A percentile compares a stretch with the other conserved stretches of the same genome.
These are phyloP conservation scores for Aurantiochytrium sp. DNA, from an alignment of 108 stramenopile genomes.

Conservation along the genomic window DNA sequence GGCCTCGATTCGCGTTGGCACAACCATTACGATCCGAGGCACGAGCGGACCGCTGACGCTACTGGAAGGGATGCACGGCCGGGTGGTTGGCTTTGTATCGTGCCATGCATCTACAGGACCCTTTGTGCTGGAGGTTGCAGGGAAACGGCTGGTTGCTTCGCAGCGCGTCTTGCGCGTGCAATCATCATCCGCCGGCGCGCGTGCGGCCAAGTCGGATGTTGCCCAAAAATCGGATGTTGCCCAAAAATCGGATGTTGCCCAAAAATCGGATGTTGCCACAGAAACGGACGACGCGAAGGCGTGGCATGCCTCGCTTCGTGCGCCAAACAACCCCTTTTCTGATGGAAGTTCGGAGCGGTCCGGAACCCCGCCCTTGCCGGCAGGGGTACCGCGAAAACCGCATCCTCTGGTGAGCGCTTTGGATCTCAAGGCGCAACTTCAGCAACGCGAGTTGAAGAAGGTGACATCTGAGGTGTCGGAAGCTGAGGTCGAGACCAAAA, in stretches of 20 bases:
- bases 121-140: neutral
- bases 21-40: neutral
- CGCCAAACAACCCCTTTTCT: neutral
- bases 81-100: neutral
- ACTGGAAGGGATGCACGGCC: neutral
- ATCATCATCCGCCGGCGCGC: neutral
- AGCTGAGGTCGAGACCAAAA: too few relatives aligned
- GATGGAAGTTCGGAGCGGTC: neutral
- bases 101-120: neutral
- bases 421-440: neutral
- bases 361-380: neutral
- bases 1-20: neutral
- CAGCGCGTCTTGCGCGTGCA: neutral
- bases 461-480: neutral
- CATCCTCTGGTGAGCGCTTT: neutral
- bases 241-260: neutral
- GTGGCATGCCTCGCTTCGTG: neutral
- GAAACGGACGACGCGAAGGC: neutral
- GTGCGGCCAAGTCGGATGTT: neutral
- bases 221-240: neutral
- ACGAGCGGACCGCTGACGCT: neutral
- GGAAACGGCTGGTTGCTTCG: neutral
- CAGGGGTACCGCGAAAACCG: neutral
- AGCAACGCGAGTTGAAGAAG: neutral
- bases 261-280: neutral